Evolutionary conservation across 2,329 filamentous ascomycete species (phyloP), one percentile per base, ranked within the genome.

Genomic region (Aspergillus fischeri): DNA sequence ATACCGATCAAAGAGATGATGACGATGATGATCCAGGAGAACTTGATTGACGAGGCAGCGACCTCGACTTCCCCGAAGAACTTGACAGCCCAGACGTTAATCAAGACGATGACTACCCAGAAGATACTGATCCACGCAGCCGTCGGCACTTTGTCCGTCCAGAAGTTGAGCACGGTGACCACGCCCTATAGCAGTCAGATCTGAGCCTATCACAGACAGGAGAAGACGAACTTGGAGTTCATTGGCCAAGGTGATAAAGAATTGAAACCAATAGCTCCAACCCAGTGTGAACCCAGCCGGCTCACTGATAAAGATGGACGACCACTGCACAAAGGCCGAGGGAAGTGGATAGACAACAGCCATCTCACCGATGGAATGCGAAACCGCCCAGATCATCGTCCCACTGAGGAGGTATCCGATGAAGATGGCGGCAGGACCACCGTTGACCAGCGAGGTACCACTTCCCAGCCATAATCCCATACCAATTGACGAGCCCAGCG

Each of bases 401-500:
- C 69, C 70, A 29, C 67, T 66, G n/a, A 80, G 70, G 44, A 70
- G 50, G 58, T 78, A 80, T 11, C 77, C 77, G 21, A 81, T 65
- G 54, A 81, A 75, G 54, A 80, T 71, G 58, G 70, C 73, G 25
- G 75, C 77, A 1, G 77, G 78, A 20, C 78, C 78, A 47, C 76
- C 78, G 28, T 65, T 67, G 9, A 64, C 65, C 2, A 80, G 68
- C 1, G 75, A 77, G 17, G 69, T 71, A 17, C 78, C 78, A 47
- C 71, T 73, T 14, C 78, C 78, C n/a, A 80, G 70, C 75, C 77
- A 80, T 10, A 80, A 61, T 21, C 78, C 78, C 71, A 77, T 77
- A 4, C 78, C 78, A 65, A 81, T 80, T 25, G 70, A 72, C 3
- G 70, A 73, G 4, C 73, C 73, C 8, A 75, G 60, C 3, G 73